Percentiles rank a stretch among this genome's conserved stretches.
These are phyloP conservation scores for Pseudogymnoascus sp. DNA, from an alignment of 2,329 filamentous ascomycete species.

Conservation along the genomic window DNA sequence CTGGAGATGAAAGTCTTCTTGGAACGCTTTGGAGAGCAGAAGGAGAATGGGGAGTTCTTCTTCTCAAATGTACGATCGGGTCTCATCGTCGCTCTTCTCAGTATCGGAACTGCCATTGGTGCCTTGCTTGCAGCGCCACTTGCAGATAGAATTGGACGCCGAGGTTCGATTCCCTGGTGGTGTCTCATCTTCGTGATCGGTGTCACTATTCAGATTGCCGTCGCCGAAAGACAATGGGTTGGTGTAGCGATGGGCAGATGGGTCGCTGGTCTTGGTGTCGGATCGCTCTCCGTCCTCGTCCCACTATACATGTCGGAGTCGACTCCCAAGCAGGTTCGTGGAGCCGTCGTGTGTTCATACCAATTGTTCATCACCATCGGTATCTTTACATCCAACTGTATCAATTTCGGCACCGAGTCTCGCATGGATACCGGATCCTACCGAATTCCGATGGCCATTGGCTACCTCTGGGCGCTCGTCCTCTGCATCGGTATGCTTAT, in stretches of 20 bases:
- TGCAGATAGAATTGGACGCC: constrained; percentile 54
- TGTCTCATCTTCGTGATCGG: constrained; percentile 56
- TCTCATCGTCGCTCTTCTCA: constrained; percentile 41
- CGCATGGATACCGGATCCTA: constrained; percentile 41
- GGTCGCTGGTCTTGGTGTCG: constrained; percentile 60
- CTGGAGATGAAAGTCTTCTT: constrained; percentile 53
- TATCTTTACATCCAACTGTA: constrained; percentile 49
- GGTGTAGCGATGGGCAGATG: constrained; percentile 58
- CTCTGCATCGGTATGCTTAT: constrained; percentile 45
- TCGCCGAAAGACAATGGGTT: constrained; percentile 49
- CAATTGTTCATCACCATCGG: constrained; percentile 68
- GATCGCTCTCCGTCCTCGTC: constrained; percentile 56
- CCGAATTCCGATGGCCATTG: constrained; percentile 54
- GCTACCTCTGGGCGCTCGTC: constrained; percentile 44
- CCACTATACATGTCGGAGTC: constrained; percentile 62
- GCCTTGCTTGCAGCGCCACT: constrained; percentile 50
- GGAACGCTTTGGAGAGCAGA: constrained; percentile 42
- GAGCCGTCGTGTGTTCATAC: constrained; percentile 58
- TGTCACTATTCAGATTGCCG: constrained; percentile 57
- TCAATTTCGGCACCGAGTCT: constrained; percentile 43
- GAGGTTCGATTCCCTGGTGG: constrained; percentile 42
- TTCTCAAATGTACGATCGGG: constrained; percentile 57
- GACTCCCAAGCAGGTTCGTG: constrained; percentile 54
- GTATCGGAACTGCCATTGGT: constrained; percentile 46
- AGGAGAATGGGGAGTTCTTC: constrained; percentile 22